Conservation (phyloP, 768 basidiomycete species). For the Panaeolus papilionaceus region DNA sequence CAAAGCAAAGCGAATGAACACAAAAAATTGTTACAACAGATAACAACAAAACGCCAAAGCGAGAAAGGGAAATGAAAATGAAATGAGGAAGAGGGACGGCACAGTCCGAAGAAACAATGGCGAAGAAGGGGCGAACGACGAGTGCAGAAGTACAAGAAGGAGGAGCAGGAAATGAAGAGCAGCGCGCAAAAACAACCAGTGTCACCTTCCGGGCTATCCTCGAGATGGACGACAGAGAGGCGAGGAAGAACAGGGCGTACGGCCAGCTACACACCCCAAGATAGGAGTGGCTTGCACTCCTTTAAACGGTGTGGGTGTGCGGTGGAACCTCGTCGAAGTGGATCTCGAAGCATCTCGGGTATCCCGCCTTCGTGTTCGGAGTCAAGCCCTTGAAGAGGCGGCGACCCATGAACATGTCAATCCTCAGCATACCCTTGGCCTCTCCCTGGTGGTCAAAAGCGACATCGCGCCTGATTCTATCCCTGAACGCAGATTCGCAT, state of each 20-base stretch:
- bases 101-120: conserved; percentile 12
- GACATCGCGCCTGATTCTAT: conserved; percentile 50
- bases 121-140: background rate
- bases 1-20: conserved; percentile 14
- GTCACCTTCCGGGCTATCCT: background rate
- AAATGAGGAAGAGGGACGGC: conserved; percentile 1
- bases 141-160: conserved; percentile 15
- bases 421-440: conserved; percentile 56
- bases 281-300: background rate
- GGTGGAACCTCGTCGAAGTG: conserved; percentile 28
- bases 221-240: conserved; percentile 2
- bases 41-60: conserved; percentile 13
- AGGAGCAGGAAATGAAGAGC: background rate
- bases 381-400: conserved; percentile 61
- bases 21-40: conserved; percentile 16
- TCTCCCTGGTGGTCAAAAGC: conserved; percentile 48
- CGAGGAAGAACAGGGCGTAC: background rate
- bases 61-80: conserved; percentile 15
- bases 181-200: background rate
- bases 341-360: conserved; percentile 24
- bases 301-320: conserved; percentile 7
- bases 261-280: conserved; percentile 7
- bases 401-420: conserved; percentile 59
- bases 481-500: conserved; percentile 50
- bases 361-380: conserved; percentile 20